These are phyloP conservation scores for Lachnellula occidentalis DNA, from an alignment of 2,329 filamentous ascomycete species.

Conservation along the genomic window DNA sequence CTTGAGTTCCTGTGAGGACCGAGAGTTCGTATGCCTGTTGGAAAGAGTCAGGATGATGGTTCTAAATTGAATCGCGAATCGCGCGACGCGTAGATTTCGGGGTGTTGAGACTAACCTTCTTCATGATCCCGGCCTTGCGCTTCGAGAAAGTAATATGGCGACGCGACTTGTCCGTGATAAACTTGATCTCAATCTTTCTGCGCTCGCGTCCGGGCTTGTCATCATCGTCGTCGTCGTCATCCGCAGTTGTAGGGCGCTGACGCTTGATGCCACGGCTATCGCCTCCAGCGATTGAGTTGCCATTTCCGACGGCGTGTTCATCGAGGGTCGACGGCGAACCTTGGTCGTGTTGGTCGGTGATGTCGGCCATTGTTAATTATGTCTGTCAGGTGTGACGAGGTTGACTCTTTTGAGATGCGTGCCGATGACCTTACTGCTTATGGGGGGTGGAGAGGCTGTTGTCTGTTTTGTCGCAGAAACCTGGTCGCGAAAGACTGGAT, in stretches of 20 bases:
- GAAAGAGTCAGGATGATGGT: conserved; percentile 14
- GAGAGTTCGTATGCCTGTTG: conserved; percentile 90
- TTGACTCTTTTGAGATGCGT: conserved; percentile 31
- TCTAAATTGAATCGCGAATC: conserved; percentile 11
- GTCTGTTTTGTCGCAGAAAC: conserved; percentile 31
- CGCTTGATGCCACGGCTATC: conserved; percentile 87
- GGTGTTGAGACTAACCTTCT: conserved; percentile 69
- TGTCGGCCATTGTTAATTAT: conserved; percentile 62
- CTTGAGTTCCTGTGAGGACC: conserved; percentile 95
- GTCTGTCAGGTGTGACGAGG: conserved; percentile 32
- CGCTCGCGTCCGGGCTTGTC: conserved; percentile 97
- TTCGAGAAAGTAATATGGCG: conserved; percentile 99
- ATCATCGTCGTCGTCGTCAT: conserved; percentile 96
- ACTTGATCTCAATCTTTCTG: conserved; percentile 99
- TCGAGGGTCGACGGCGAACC: conserved; percentile 70
- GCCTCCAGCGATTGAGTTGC: conserved; percentile 47
- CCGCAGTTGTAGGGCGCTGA: conserved; percentile 71
- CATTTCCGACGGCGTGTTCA: conserved; percentile 70
- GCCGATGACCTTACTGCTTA: conserved; percentile 34
- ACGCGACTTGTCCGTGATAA: conserved; percentile 99
- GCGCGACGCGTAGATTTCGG: conserved; percentile 20
- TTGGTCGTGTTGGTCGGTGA: conserved; percentile 72
- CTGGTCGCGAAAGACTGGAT: conserved; percentile 31
- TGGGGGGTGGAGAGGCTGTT: conserved; percentile 29
- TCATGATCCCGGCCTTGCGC: conserved; percentile 99